These are phyloP conservation scores for Neospora caninum DNA, from an alignment of 169 alveolate genomes.

Conservation along the genomic window DNA sequence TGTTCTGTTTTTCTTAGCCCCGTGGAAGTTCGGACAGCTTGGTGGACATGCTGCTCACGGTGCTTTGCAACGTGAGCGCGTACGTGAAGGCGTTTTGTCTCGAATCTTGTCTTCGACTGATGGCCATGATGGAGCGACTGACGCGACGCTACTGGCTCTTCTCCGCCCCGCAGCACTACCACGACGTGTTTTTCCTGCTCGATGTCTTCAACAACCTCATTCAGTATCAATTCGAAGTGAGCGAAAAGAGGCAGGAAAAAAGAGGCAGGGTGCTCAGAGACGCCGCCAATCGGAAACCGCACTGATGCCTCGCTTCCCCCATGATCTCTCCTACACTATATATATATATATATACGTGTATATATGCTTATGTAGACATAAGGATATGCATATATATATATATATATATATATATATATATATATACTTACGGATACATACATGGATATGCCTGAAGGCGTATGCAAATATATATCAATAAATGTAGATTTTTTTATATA, in stretches of 20 bases:
- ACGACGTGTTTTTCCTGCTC: conserved; percentile 53
- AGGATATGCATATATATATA: neutral
- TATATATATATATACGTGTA: neutral
- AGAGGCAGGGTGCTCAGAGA: too few species aligned
- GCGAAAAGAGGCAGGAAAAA: neutral
- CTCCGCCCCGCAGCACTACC: conserved; percentile 45
- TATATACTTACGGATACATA: too few species aligned
- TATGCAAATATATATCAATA: too few species aligned
- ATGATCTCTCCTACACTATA: neutral
- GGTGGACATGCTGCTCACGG: conserved; percentile 58
- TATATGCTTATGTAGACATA: neutral
- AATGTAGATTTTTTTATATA: too few species aligned
- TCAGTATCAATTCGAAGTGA: conserved; percentile 55
- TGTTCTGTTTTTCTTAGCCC: neutral
- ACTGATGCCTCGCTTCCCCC: too few species aligned
- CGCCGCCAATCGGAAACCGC: too few species aligned
- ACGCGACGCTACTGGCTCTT: conserved; percentile 49
- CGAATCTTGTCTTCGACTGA: conserved; percentile 40
- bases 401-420: neutral
- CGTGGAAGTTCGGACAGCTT: conserved; percentile 32
- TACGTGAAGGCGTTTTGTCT: conserved; percentile 46
- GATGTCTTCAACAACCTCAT: conserved; percentile 58
- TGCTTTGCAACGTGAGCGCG: conserved; percentile 57
- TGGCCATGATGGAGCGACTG: conserved; percentile 35
- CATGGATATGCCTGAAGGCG: too few species aligned